Percentiles rank a stretch among this genome's conserved stretches.
phyloP scores from a whole-genome alignment of 2,329 filamentous ascomycete species.

The Zopfia rhizophila region DNA sequence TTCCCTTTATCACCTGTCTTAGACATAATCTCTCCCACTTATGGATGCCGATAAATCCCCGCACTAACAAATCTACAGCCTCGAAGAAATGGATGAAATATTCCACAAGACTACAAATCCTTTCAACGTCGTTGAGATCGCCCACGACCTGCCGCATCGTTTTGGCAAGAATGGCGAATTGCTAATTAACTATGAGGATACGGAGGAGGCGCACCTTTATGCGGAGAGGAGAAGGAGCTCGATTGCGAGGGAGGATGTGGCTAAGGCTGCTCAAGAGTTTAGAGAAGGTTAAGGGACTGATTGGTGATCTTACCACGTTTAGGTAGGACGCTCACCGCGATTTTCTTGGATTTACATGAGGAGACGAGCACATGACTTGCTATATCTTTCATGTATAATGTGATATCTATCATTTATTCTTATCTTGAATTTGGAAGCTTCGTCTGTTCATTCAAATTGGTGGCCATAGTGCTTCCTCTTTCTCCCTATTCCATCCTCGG shows the following conservation, averaged over 20 bases:
- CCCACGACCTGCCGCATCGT: conserved; percentile 63
- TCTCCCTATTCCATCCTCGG: too few species aligned
- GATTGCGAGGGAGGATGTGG: conserved; percentile 18
- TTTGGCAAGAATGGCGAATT: conserved; percentile 69
- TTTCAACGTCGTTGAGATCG: conserved; percentile 62
- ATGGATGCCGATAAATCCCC: not conserved
- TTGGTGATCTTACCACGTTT: too few species aligned
- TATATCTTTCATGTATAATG: too few species aligned
- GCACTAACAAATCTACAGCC: conserved; percentile 54
- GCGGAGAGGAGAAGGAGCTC: conserved; percentile 43
- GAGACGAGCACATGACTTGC: too few species aligned
- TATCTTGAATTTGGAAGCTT: too few species aligned
- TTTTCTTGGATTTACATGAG: too few species aligned
- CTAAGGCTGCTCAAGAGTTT: conserved; percentile 4
- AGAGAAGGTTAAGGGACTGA: conserved; percentile 2
- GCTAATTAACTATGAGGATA: conserved; percentile 62
- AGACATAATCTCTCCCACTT: too few species aligned
- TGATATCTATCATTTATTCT: too few species aligned
- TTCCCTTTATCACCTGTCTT: too few species aligned
- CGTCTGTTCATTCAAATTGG: too few species aligned
- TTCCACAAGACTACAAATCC: conserved; percentile 66
- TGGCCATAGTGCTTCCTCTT: too few species aligned
- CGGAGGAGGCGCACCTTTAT: conserved; percentile 42
- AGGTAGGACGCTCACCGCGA: too few species aligned
- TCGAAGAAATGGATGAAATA: conserved; percentile 76